phyloP scores from a whole-genome alignment of 106 monocot genomes.

The Dactylorhiza incarnata region DNA sequence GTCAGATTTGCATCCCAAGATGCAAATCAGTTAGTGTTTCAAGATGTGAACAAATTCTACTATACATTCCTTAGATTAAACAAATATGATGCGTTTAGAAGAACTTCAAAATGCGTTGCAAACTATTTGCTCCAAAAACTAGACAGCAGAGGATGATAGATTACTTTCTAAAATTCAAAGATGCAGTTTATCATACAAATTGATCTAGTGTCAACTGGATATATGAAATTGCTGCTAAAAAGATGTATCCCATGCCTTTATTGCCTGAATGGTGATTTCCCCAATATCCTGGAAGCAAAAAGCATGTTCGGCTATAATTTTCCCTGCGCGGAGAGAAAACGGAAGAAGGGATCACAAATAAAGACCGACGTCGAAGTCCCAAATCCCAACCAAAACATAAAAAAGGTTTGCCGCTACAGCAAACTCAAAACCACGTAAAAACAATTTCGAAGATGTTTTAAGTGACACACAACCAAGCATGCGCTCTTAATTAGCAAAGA shows the following conservation, averaged over 20 bases:
- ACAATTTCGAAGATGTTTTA: neutral
- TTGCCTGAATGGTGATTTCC: constrained; percentile 1
- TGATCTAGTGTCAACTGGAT: no score
- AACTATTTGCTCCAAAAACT: no score
- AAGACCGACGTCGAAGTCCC: neutral
- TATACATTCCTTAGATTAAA: no score
- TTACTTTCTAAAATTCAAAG: no score
- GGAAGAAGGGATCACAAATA: neutral
- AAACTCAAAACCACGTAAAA: neutral
- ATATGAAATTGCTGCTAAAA: neutral
- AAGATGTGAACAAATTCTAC: no score
- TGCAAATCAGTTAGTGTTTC: no score
- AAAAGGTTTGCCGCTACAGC: neutral
- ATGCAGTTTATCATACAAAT: no score
- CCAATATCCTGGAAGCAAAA: constrained; percentile 9
- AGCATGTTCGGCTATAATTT: constrained; percentile 3
- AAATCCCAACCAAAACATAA: neutral
- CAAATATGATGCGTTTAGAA: no score
- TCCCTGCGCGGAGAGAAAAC: neutral
- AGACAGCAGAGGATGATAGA: no score
- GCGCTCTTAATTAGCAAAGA: neutral
- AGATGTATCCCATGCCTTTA: neutral
- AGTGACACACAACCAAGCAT: neutral
- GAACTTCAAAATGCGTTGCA: no score
- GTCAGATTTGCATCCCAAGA: no score